These are phyloP conservation scores for Globisporangium nunn DNA, from an alignment of 352 stramenopile species.

Conservation along the genomic window DNA sequence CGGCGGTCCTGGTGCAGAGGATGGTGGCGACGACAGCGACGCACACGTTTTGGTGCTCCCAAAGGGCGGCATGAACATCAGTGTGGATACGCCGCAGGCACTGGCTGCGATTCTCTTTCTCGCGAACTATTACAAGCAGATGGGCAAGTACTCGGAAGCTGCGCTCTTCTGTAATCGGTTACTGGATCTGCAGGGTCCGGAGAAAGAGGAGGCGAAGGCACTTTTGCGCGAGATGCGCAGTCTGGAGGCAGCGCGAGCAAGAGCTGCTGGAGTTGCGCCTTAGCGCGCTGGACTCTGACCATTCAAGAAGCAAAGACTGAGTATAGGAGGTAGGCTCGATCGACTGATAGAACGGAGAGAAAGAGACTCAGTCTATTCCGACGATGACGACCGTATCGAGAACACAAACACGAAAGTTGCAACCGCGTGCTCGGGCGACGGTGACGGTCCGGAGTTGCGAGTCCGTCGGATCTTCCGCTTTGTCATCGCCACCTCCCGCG, in stretches of 20 bases:
- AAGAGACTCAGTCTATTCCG: conserved; percentile 3
- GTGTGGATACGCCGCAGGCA: conserved; percentile 56
- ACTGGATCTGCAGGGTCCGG: conserved; percentile 65
- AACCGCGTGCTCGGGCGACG: conserved; percentile 2
- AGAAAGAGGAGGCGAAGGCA: conserved; percentile 81
- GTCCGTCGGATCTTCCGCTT: conserved; percentile 23
- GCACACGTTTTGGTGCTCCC: conserved; percentile 8
- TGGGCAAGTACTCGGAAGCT: conserved; percentile 43
- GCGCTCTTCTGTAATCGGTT: conserved; percentile 72
- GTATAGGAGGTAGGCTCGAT: neutral
- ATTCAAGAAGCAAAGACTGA: neutral
- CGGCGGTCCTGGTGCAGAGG: neutral
- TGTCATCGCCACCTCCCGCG: conserved; percentile 20
- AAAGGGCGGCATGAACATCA: conserved; percentile 24
- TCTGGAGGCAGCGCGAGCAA: conserved; percentile 32
- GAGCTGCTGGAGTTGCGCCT: neutral
- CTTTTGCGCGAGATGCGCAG: conserved; percentile 73
- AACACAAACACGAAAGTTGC: conserved; percentile 31
- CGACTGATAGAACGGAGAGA: neutral
- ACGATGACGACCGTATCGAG: conserved; percentile 6
- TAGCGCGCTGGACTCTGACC: neutral
- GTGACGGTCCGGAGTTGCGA: conserved; percentile 5
- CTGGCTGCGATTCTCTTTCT: conserved; percentile 66
- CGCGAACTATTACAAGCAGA: conserved; percentile 77
- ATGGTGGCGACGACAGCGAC: conserved; percentile 1